These are phyloP conservation scores for Barbatosphaeria neglecta DNA, from an alignment of 495 filamentous ascomycete genomes.

Conservation along the genomic window DNA sequence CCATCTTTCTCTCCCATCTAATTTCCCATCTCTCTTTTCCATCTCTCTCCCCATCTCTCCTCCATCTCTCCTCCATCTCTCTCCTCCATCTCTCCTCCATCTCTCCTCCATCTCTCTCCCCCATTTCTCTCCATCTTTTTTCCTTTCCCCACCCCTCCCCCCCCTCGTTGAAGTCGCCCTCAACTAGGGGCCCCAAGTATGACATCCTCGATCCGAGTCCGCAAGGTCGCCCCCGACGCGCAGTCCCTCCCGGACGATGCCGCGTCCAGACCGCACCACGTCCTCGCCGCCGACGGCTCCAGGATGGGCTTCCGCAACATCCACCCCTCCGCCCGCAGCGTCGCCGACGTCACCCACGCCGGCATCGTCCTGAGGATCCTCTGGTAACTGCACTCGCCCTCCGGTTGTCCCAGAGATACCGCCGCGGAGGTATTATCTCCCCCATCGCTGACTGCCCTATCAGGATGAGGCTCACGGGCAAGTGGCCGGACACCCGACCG, in stretches of 20 bases:
- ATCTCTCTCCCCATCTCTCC: too few relatives aligned
- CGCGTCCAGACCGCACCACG: conserved; percentile 7
- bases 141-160: too few relatives aligned
- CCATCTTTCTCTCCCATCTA: too few relatives aligned
- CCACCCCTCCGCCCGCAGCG: conserved; percentile 17
- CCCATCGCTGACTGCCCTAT: not conserved
- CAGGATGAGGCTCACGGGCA: conserved; percentile 50
- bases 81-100: too few relatives aligned
- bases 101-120: too few relatives aligned
- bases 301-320: conserved; percentile 18
- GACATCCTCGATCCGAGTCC: conserved; percentile 10
- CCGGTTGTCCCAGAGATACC: not conserved
- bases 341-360: not conserved
- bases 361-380: conserved; percentile 1
- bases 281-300: not conserved
- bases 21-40: too few relatives aligned
- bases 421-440: too few relatives aligned
- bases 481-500: conserved; percentile 49
- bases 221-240: conserved; percentile 3
- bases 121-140: too few relatives aligned
- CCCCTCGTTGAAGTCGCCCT: too few relatives aligned
- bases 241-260: conserved; percentile 4
- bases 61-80: too few relatives aligned
- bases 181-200: too few relatives aligned
- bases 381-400: conserved; percentile 3